These are phyloP conservation scores for Rhodotorula sp. DNA, from an alignment of 1,284 basidiomycete genomes.

Conservation along the genomic window DNA sequence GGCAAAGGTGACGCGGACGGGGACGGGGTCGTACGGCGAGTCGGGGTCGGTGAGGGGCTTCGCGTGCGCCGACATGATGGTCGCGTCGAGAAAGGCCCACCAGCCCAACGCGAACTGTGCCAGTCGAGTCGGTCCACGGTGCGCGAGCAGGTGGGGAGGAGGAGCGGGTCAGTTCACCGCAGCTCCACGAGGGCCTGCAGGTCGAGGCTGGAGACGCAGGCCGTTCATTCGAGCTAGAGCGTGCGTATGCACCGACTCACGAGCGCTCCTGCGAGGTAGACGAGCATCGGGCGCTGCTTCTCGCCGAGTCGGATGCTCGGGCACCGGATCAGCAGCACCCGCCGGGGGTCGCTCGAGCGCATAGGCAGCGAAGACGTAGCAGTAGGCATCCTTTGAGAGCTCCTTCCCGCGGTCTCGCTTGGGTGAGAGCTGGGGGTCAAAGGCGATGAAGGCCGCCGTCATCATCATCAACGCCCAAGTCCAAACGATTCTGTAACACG, in stretches of 20 bases:
- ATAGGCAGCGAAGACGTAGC: conserved; percentile 10
- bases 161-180: not conserved
- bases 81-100: conserved; percentile 95
- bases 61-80: conserved; percentile 65
- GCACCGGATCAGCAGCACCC: conserved; percentile 44
- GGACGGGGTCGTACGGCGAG: conserved; percentile 63
- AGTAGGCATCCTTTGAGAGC: not conserved
- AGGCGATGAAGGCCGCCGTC: no score
- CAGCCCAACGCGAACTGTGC: conserved; percentile 83
- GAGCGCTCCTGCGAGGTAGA: conserved; percentile 86
- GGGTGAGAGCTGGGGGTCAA: no score
- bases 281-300: conserved; percentile 70
- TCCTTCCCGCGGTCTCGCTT: no score
- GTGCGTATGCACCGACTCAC: conserved; percentile 56
- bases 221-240: no score
- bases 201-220: no score
- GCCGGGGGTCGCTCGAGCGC: conserved; percentile 36
- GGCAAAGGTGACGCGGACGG: conserved; percentile 68
- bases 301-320: conserved; percentile 39
- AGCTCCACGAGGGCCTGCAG: not conserved
- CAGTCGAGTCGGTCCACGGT: no score
- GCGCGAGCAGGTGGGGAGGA: not conserved
- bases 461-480: no score
- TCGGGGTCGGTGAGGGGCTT: conserved; percentile 52
- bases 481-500: no score